A percentile compares a stretch with the other conserved stretches of the same genome.
phyloP scores from a whole-genome alignment of 495 filamentous ascomycete species.

The Penicillium paradoxum region DNA sequence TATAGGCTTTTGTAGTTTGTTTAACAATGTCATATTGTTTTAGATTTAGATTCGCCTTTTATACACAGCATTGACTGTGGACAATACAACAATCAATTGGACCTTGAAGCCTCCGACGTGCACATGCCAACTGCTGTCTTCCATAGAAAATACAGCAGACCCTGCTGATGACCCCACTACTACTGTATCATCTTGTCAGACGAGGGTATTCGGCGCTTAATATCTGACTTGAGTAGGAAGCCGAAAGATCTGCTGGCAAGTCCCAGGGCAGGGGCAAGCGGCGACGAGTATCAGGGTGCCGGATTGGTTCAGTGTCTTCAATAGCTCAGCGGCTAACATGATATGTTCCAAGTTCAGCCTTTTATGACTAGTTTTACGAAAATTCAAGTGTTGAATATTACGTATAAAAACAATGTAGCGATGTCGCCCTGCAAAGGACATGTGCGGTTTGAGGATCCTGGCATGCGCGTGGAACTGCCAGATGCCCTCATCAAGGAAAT shows the following conservation, averaged over 20 bases:
- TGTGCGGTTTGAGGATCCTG: too few species aligned
- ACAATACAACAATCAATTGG: background rate
- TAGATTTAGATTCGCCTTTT: background rate
- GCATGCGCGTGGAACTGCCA: too few species aligned
- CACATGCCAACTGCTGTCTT: background rate
- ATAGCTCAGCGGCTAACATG: constrained; percentile 1
- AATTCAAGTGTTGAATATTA: background rate
- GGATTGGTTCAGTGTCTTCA: constrained; percentile 3
- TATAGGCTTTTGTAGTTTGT: background rate
- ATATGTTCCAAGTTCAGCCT: background rate
- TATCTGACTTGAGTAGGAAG: background rate
- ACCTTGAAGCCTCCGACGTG: background rate
- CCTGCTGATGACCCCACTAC: background rate
- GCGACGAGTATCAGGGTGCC: background rate
- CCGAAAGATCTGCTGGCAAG: background rate
- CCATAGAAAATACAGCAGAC: background rate
- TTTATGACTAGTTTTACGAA: too few species aligned
- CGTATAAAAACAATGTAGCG: too few species aligned
- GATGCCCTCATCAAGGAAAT: too few species aligned
- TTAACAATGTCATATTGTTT: constrained; percentile 3
- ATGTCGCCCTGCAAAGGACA: too few species aligned
- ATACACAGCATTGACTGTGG: background rate
- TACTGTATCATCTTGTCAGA: constrained; percentile 13
- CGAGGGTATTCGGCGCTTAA: background rate
- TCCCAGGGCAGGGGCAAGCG: background rate